A percentile compares a stretch with the other conserved stretches of the same genome.
Conservation (phyloP, 805 yeast genomes). For the Diddensiella santjacobensis region DNA sequence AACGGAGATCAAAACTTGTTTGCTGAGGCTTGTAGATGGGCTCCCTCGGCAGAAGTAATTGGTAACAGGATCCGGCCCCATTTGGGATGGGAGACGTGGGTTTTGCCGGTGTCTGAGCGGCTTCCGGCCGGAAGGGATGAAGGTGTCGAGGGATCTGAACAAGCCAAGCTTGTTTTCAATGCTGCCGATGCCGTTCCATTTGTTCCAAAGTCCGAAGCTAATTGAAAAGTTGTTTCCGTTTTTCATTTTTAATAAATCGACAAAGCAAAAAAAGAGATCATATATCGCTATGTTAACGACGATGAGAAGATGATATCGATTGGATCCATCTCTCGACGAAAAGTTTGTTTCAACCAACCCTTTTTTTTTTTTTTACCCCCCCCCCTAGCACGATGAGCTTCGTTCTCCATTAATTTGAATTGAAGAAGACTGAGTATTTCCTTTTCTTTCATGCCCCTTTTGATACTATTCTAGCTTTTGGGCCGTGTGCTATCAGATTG, state of each 20-base stretch:
- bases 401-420: no score
- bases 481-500: background rate
- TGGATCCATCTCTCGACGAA: background rate
- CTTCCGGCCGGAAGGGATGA: constrained; percentile 45
- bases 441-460: no score
- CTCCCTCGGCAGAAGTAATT: constrained; percentile 50
- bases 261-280: background rate
- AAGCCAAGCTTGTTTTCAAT: constrained; percentile 29
- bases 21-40: constrained; percentile 50
- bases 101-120: constrained; percentile 54
- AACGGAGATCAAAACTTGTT: constrained; percentile 52
- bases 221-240: background rate
- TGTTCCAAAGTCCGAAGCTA: constrained; percentile 27
- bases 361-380: no score
- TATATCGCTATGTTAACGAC: background rate
- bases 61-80: constrained; percentile 60
- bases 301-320: background rate
- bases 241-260: background rate
- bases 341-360: background rate
- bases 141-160: constrained; percentile 25
- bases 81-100: constrained; percentile 61
- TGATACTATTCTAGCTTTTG: no score
- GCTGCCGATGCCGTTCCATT: constrained; percentile 37
- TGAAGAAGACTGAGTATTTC: no score
- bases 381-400: no score